Percentiles rank a stretch among this genome's conserved stretches.
Evolutionary conservation across 495 filamentous ascomycete species (phyloP).

Genomic region (Chlorociboria aeruginascens): DNA sequence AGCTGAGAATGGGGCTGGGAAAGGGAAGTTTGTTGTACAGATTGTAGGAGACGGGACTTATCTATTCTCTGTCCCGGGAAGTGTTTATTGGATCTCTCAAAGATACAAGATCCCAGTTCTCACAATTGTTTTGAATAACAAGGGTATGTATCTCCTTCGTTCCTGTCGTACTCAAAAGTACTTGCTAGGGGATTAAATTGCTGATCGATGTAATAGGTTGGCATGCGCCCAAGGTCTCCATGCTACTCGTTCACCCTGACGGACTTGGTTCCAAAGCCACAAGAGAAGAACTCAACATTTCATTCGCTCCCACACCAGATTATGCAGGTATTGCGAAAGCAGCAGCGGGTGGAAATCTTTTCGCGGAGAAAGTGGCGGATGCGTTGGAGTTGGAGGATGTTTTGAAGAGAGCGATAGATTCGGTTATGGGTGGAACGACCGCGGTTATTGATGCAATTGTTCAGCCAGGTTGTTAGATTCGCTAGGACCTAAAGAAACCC

Average conservation of each 20-base stretch:
- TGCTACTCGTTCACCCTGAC: slow-evolving; percentile 74
- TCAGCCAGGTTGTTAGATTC: slow-evolving; percentile 11
- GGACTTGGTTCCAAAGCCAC: slow-evolving; percentile 64
- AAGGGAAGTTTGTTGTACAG: slow-evolving; percentile 80
- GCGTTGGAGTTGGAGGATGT: slow-evolving; percentile 46
- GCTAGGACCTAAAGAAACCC: too few species aligned
- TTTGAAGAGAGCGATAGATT: slow-evolving; percentile 53
- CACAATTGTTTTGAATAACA: slow-evolving; percentile 89
- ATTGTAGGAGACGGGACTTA: slow-evolving; percentile 91
- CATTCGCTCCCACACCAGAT: slow-evolving; percentile 74
- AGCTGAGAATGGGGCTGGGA: slow-evolving; percentile 39
- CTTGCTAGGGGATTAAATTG: background rate
- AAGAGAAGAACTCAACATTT: slow-evolving; percentile 84
- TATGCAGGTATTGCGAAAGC: slow-evolving; percentile 89
- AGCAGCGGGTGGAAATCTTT: slow-evolving; percentile 64
- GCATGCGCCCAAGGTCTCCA: slow-evolving; percentile 70
- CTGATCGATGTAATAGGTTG: slow-evolving; percentile 43
- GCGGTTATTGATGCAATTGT: slow-evolving; percentile 39
- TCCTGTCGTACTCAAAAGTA: background rate
- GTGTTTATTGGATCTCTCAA: slow-evolving; percentile 84
- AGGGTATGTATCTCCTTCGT: slow-evolving; percentile 36
- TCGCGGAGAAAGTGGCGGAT: slow-evolving; percentile 49
- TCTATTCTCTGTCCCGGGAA: slow-evolving; percentile 78
- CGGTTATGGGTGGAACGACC: slow-evolving; percentile 50
- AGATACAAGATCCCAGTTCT: slow-evolving; percentile 81